phyloP scores from a whole-genome alignment of 305 asterid species.

The Plantago rigida region DNA sequence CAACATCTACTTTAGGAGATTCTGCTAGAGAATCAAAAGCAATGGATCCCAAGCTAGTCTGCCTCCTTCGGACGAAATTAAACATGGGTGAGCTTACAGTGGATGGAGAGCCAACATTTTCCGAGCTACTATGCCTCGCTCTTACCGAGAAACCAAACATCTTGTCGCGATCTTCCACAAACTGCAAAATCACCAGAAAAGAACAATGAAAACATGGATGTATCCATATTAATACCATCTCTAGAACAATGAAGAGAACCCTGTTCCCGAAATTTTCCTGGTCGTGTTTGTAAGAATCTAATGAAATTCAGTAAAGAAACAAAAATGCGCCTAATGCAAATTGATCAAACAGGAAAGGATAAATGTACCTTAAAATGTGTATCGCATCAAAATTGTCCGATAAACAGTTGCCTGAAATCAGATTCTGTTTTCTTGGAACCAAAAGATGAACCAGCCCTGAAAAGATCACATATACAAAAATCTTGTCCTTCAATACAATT shows the following conservation, averaged over 20 bases:
- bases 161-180: neutral
- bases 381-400: neutral
- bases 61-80: neutral
- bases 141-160: constrained; percentile 9
- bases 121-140: constrained; percentile 11
- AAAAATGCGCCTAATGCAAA: too few species aligned
- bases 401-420: neutral
- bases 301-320: too few species aligned
- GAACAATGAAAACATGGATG: too few species aligned
- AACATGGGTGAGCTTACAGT: constrained; percentile 5
- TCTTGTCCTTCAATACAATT: neutral
- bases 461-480: neutral
- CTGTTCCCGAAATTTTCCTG: too few species aligned
- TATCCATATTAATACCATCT: too few species aligned
- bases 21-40: constrained; percentile 21
- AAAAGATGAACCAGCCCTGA: neutral
- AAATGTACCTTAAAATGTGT: constrained; percentile 2
- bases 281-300: too few species aligned
- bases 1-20: constrained; percentile 34
- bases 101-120: constrained; percentile 11
- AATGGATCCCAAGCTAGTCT: constrained; percentile 11
- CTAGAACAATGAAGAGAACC: too few species aligned
- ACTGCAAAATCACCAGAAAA: constrained; percentile 8
- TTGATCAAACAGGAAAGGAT: neutral
- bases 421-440: constrained; percentile 1